Percentiles rank a stretch among this genome's conserved stretches.
Conservation (phyloP, 2,329 filamentous ascomycete species). For the Fusarium proliferatum region DNA sequence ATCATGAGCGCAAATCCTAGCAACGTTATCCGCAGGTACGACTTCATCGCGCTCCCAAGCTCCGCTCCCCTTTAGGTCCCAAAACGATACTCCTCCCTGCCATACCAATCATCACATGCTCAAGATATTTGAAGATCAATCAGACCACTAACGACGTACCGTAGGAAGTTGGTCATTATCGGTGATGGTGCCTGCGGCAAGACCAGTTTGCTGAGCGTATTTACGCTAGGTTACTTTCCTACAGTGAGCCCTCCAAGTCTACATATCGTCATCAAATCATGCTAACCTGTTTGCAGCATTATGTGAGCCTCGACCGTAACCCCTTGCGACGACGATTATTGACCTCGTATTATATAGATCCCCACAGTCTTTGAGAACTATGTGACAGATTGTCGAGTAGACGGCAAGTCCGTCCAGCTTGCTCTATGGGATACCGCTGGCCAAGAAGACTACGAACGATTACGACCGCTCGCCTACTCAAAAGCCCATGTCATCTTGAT, state of each 20-base stretch:
- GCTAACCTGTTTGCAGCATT: constrained; percentile 61
- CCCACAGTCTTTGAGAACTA: constrained; percentile 99
- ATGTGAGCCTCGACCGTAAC: constrained; percentile 57
- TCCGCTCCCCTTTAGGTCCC: not conserved
- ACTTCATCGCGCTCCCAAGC: constrained; percentile 24
- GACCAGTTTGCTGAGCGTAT: constrained; percentile 96
- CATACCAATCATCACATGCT: not conserved
- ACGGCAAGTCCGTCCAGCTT: constrained; percentile 98
- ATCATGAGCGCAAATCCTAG: constrained; percentile 60
- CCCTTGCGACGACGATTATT: constrained; percentile 29
- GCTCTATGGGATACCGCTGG: constrained; percentile 99
- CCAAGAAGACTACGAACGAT: constrained; percentile 97
- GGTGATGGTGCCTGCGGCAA: constrained; percentile 98
- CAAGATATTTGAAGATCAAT: not conserved
- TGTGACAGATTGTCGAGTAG: constrained; percentile 97
- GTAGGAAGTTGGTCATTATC: constrained; percentile 95
- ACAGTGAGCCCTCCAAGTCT: constrained; percentile 73
- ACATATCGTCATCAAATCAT: constrained; percentile 25
- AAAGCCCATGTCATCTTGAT: constrained; percentile 98
- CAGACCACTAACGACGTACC: constrained; percentile 27
- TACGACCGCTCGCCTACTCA: constrained; percentile 93
- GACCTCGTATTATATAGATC: constrained; percentile 63
- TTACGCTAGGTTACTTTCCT: constrained; percentile 97
- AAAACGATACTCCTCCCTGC: not conserved
- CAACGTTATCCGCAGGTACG: constrained; percentile 75